Conservation (phyloP, 106 monocot species). For the Platanthera zijinensis region DNA sequence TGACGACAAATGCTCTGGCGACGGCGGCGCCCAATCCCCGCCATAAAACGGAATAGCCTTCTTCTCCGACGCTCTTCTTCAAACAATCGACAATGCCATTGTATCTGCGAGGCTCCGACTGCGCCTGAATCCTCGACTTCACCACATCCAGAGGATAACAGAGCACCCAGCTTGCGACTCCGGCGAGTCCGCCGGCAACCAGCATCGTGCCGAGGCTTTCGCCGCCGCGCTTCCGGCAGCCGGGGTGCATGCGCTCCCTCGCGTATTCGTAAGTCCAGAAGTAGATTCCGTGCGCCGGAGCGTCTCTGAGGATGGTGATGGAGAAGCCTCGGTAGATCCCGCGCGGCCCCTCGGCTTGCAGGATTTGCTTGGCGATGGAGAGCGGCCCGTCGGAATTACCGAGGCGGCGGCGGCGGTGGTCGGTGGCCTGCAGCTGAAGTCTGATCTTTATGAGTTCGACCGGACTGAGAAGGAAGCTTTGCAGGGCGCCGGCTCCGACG, state of each 20-base stretch:
- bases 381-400: conserved; percentile 36
- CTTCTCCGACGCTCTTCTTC: conserved; percentile 64
- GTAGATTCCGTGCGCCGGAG: conserved; percentile 84
- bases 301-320: conserved; percentile 70
- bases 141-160: conserved; percentile 91
- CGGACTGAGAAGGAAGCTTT: conserved; percentile 67
- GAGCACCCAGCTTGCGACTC: conserved; percentile 80
- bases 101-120: conserved; percentile 36
- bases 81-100: conserved; percentile 79
- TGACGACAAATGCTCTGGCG: conserved; percentile 77
- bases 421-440: conserved; percentile 48
- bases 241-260: conserved; percentile 57
- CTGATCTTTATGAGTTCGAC: conserved; percentile 87
- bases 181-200: conserved; percentile 73
- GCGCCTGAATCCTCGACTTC: conserved; percentile 84
- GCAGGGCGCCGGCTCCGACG: conserved; percentile 72
- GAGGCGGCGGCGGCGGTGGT: not conserved
- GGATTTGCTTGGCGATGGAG: conserved; percentile 45
- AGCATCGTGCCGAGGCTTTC: conserved; percentile 79
- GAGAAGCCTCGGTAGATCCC: conserved; percentile 77
- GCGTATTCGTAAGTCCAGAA: conserved; percentile 79
- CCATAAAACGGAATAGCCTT: conserved; percentile 72
- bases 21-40: conserved; percentile 88
- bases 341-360: conserved; percentile 45
- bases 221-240: conserved; percentile 52